phyloP scores from a whole-genome alignment of 352 stramenopile genomes.

The Globisporangium spinosum region DNA sequence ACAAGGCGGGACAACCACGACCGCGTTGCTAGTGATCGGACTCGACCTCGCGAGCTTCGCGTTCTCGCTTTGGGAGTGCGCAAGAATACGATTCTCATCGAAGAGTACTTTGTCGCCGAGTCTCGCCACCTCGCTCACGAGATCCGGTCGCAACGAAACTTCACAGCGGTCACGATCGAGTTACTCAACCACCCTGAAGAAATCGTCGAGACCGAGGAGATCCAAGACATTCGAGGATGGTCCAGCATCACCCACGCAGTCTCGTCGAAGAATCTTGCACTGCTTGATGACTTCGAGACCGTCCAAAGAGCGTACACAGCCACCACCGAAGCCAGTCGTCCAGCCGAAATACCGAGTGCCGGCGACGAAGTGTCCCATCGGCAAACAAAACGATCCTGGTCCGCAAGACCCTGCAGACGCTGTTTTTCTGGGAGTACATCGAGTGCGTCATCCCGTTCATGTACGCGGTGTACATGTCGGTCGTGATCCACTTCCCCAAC shows the following conservation, averaged over 20 bases:
- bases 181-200: not conserved
- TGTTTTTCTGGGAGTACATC: conserved; percentile 24
- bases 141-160: not conserved
- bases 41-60: not conserved
- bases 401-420: conserved; percentile 8
- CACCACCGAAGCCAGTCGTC: not conserved
- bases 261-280: not conserved
- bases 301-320: not conserved
- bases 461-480: conserved; percentile 9
- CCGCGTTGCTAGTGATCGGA: not conserved
- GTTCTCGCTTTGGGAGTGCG: not conserved
- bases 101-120: not conserved
- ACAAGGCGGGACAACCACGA: not conserved
- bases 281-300: not conserved
- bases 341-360: not conserved
- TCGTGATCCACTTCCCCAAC: conserved; percentile 10
- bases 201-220: not conserved
- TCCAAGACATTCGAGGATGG: not conserved
- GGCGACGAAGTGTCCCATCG: not conserved
- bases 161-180: not conserved
- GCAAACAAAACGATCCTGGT: conserved; percentile 4
- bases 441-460: conserved; percentile 21
- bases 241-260: not conserved
- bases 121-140: not conserved
- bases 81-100: not conserved